Evolutionary conservation across 2,329 filamentous ascomycete genomes (phyloP).

Genomic region (Huntiella abstrusa): DNA sequence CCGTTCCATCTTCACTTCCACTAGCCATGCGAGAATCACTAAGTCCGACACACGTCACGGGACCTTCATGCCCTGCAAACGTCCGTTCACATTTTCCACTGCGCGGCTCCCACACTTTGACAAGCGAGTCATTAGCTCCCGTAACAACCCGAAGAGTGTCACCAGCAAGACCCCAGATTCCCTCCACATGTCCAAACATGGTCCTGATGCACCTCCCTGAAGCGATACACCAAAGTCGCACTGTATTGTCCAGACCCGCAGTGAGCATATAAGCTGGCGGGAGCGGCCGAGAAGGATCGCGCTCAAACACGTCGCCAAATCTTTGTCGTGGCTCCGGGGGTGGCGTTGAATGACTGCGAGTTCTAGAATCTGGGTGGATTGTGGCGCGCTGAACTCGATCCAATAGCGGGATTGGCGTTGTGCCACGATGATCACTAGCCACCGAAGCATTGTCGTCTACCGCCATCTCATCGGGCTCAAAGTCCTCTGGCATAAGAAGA

Average conservation of each 20-base stretch:
- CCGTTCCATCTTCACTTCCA: slow-evolving; percentile 83
- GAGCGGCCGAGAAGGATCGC: slow-evolving; percentile 42
- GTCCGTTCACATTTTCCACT: slow-evolving; percentile 84
- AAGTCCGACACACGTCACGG: slow-evolving; percentile 81
- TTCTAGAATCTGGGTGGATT: slow-evolving; percentile 7
- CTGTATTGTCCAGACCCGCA: slow-evolving; percentile 74
- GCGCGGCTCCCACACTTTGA: slow-evolving; percentile 83
- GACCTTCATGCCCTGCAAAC: slow-evolving; percentile 75
- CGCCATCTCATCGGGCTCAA: slow-evolving; percentile 59
- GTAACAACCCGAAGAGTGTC: slow-evolving; percentile 78
- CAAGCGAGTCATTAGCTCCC: slow-evolving; percentile 81
- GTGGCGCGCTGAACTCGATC: slow-evolving; percentile 8
- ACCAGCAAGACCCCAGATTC: slow-evolving; percentile 81
- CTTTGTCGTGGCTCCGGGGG: slow-evolving; percentile 29
- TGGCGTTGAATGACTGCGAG: slow-evolving; percentile 12
- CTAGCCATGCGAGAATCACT: slow-evolving; percentile 81
- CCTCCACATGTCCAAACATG: slow-evolving; percentile 93
- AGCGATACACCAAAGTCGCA: slow-evolving; percentile 78
- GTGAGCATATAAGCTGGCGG: slow-evolving; percentile 88
- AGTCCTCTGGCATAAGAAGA: slow-evolving; percentile 64
- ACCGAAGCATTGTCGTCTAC: slow-evolving; percentile 36
- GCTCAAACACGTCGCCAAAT: slow-evolving; percentile 44
- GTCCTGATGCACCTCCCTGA: slow-evolving; percentile 70
- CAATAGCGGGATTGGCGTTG: slow-evolving; percentile 5
- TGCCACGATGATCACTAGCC: slow-evolving; percentile 26